Conservation (phyloP, 305 asterid species). For the Lippia alba region DNA sequence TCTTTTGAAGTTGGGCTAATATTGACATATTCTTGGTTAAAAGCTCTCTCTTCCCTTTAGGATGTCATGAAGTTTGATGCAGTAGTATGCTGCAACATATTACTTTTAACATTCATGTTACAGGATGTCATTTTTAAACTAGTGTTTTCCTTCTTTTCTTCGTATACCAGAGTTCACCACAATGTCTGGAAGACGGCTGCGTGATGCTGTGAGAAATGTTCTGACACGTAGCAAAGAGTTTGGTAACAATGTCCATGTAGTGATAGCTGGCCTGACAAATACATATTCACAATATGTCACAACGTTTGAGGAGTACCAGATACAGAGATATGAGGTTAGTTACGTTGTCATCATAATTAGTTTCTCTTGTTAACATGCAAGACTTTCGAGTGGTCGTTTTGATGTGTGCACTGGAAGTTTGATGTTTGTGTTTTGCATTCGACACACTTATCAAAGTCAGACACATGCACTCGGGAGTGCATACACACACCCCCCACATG, state of each 20-base stretch:
- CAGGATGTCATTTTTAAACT: background rate
- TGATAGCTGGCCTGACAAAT: constrained; percentile 94
- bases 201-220: constrained; percentile 79
- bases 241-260: constrained; percentile 69
- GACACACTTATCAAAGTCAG: no score
- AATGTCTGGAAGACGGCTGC: constrained; percentile 98
- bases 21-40: background rate
- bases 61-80: constrained; percentile 18
- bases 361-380: constrained; percentile 16
- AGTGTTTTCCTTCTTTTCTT: background rate
- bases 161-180: constrained; percentile 80
- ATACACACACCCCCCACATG: no score
- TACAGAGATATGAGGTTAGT: constrained; percentile 98
- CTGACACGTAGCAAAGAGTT: constrained; percentile 59
- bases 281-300: constrained; percentile 94
- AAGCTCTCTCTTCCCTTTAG: constrained; percentile 5
- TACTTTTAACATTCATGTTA: constrained; percentile 13
- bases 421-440: background rate
- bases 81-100: constrained; percentile 14
- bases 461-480: no score
- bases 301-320: constrained; percentile 85
- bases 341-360: constrained; percentile 11
- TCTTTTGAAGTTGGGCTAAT: no score
- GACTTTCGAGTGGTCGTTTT: constrained; percentile 10
- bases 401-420: background rate